Base-by-base conservation (phyloP, 208 protist species). In the Acanthamoeba lenticulata region DNA sequence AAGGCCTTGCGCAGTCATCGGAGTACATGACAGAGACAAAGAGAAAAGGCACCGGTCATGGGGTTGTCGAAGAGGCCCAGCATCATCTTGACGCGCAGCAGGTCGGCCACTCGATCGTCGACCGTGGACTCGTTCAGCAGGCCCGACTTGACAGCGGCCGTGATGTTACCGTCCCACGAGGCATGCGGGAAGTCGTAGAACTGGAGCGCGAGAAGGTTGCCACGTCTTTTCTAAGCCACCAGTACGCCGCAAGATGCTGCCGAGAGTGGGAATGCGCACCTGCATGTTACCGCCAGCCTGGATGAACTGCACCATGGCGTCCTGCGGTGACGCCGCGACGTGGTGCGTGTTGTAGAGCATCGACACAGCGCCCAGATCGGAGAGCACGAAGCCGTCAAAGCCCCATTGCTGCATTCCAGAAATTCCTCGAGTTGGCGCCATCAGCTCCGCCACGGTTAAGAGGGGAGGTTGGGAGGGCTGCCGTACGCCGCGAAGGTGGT, bases 311-410 rank as follows among this genome's bases (percentile, higher is more conserved):
- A 81, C 17, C 36, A 81, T 47, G 27, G 69, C 69, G 34, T 81
- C 69, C 4, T 17, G 69, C 1, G 34, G 34, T 36, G 69, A 47
- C 0, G 69, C 38, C 2, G 69, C 69, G 9, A 19, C n/a, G 38
- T 81, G 69, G 19, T 81, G 69, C 0, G 0, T 45, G 9, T 6
- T 81, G 1, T 7, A 81, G 38, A 81, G 69, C 69, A 13, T 24
- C 9, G 5, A 45, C 21, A 81, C 69, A 19, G 69, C 69, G 0
- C 69, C 69, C 21, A 13, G 1, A 81, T 81, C 69, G 13, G 69
- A 81, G 24, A 81, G 69, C 69, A 81, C 69, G 27, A 81, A 81
- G 6, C 69, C 69, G 38, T 81, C 69, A 36, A 81, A 81, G 27
- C 69, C 69, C 69, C 69, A 81, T 81, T 81, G 69, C 69, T 81